These are phyloP conservation scores for Solanum ossicruentum DNA, from an alignment of 257 asterid species.

Conservation along the genomic window DNA sequence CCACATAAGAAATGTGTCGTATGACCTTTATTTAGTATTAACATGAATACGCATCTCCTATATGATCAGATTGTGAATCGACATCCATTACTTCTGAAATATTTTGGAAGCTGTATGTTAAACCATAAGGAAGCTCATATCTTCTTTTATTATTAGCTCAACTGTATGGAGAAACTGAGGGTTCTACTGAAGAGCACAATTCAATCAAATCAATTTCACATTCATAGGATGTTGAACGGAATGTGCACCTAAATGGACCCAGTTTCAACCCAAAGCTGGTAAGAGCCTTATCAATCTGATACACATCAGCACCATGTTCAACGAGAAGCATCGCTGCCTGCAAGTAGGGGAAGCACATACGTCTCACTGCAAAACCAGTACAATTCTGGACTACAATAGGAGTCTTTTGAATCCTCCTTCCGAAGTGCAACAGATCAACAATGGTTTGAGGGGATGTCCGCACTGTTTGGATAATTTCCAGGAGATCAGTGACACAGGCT, in stretches of 20 bases:
- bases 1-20: background rate
- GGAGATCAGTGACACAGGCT: constrained; percentile 89
- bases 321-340: constrained; percentile 81
- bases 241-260: constrained; percentile 87
- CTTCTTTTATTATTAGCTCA: background rate
- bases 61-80: background rate
- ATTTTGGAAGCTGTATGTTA: background rate
- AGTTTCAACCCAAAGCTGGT: constrained; percentile 93
- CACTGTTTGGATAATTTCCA: constrained; percentile 81
- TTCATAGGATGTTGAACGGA: background rate
- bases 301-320: constrained; percentile 77
- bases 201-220: background rate
- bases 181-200: background rate
- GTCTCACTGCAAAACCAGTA: constrained; percentile 91
- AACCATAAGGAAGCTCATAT: background rate
- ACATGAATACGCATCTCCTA: background rate
- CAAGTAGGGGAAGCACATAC: constrained; percentile 89
- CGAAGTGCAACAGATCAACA: constrained; percentile 70
- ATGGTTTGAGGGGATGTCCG: constrained; percentile 81
- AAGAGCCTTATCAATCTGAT: constrained; percentile 63
- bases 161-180: background rate
- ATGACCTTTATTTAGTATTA: background rate
- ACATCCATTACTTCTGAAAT: background rate
- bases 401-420: constrained; percentile 84
- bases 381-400: constrained; percentile 92